Base-by-base conservation (phyloP, 352 stramenopile genomes). In the Achlya hypogyna region DNA sequence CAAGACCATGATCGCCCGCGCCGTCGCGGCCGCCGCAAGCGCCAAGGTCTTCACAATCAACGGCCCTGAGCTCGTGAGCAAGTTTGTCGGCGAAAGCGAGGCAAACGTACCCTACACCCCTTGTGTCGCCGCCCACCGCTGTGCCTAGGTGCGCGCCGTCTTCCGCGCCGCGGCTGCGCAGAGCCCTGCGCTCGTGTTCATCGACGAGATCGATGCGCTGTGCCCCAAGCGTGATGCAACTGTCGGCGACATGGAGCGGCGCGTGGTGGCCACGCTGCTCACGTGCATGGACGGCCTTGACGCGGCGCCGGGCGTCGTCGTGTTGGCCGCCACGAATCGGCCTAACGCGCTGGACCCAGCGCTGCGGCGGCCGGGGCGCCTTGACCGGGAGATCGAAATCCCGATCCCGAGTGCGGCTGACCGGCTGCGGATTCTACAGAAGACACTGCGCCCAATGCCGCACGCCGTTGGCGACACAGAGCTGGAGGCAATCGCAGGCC, bases 361-460 rank as follows among this genome's bases (percentile, higher is more conserved):
- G 25, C 78, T 99, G 23, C 93, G 96, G 87, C 96, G 97, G 69
- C 99, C 99, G 65, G 97, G 97, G 69, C 94, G 97, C 71, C 99
- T 99, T 72, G 96, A 99, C 76, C 91, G 97, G 54, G 96, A 99
- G 79, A 98, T 99, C 65, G 97, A 99, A 75, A 99, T 99, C 79
- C 97, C 96, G 62, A 94, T 99, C 14, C 97, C 97, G 4, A 96
- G 99, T 71, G 97, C 99, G 75, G 99, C 98, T 74, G 97, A 96
- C 1, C 88, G 97, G 64, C 77, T 99, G 3, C 96, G 99, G 78
- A 98, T 99, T 38, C 98, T 99, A 81, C 91, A 96, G 54, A 99
- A 99, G 75, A 96, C 99, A 78, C 99, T 96, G 35, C 88, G 96
- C 53, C 99, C 99, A 81, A 99, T 99, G 97, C 99, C 99, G 82